Base-by-base conservation (phyloP, 768 basidiomycete genomes). In the Strobilomyces echinocephalus region DNA sequence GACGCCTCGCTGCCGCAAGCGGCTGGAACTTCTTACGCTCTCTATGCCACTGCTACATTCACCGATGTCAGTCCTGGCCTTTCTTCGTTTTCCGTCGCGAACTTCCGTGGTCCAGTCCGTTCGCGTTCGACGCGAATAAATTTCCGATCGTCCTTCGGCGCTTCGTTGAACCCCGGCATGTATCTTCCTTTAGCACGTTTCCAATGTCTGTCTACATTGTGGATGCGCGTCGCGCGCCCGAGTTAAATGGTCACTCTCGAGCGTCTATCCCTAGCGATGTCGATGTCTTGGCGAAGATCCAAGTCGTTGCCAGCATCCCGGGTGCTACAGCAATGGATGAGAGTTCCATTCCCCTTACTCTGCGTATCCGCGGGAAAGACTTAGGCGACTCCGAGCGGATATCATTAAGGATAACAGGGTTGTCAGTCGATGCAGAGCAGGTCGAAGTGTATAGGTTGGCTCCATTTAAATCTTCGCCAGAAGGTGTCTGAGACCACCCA, bases 31-130 rank as follows among this genome's bases (percentile, higher is more conserved):
- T 78, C 76, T 50, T 92, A 92, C 63, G 73, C 76, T 18, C 74
- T 92, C 26, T 81, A 79, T 57, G 87, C 88, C 15, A 79, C 79
- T 24, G 87, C 85, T 9, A 82, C 79, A 57, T 84, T 83, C 60
- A 59, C 74, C 26, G 69, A 75, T 50, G 49, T 76, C 35, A 79
- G 78, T 28, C 80, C 80, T 4, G 62, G 67, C 42, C 61, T 60
- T 48, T 60, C 72, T 8, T 61, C 73, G 4, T 80, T 80, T 69
- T 77, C 74, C 42, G 65, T 86, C 39, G 73, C 77, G 2, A 71
- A 74, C 8, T 68, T 88, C 20, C 90, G 84, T 59, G 68, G 80
- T 9, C 75, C 82, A 10, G 79, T 83, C 63, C 76, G 76, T 52
- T 74, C 75, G 39, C 78, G 75, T 26, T 75, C 11, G 62, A 76